Conservation (phyloP, 2,329 filamentous ascomycete species). For the Epichloe sibirici region DNA sequence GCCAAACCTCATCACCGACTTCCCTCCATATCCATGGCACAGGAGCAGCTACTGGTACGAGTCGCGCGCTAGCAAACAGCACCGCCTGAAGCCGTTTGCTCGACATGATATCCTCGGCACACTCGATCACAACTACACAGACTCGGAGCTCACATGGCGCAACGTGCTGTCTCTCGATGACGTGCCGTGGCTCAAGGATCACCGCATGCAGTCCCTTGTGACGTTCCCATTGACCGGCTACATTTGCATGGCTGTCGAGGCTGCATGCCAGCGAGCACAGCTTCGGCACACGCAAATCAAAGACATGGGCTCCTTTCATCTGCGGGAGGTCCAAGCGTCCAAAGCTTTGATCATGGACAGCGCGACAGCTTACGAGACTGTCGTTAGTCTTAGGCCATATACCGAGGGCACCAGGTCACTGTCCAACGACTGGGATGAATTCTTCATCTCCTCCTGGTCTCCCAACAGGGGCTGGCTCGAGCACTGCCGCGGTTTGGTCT, state of each 20-base stretch:
- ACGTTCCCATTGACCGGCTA: constrained; percentile 44
- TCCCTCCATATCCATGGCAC: constrained; percentile 36
- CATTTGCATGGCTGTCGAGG: constrained; percentile 38
- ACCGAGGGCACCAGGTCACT: constrained; percentile 17
- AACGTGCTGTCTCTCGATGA: constrained; percentile 35
- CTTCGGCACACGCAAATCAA: constrained; percentile 12
- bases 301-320: constrained; percentile 10
- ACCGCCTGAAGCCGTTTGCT: constrained; percentile 27
- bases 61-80: constrained; percentile 28
- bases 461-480: constrained; percentile 42
- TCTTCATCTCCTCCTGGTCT: constrained; percentile 43
- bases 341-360: constrained; percentile 17
- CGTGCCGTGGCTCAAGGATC: constrained; percentile 45
- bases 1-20: constrained; percentile 25
- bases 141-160: constrained; percentile 35
- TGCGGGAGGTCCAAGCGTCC: constrained; percentile 17
- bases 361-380: constrained; percentile 14
- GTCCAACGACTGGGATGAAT: constrained; percentile 40
- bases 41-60: constrained; percentile 36
- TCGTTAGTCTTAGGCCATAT: constrained; percentile 14
- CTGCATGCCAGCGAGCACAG: constrained; percentile 24
- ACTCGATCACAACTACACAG: constrained; percentile 29
- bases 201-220: constrained; percentile 42
- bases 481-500: constrained; percentile 41
- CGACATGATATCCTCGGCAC: constrained; percentile 36